Evolutionary conservation across 306 rosid genomes (phyloP).

Genomic region (Clitoria ternatea): DNA sequence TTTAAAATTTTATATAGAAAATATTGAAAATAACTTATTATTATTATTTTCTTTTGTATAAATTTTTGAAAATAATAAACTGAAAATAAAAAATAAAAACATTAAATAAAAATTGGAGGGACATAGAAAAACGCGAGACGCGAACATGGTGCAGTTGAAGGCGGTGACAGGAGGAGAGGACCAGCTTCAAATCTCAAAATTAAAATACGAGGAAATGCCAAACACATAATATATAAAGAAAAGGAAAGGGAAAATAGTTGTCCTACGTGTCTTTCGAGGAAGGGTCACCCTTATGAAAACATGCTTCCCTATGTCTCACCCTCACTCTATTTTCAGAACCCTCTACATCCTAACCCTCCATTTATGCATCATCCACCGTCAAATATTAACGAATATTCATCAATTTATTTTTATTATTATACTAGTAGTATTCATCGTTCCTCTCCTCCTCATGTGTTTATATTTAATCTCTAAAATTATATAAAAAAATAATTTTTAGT

Average conservation of each 20-base stretch:
- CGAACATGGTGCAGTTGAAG: background rate
- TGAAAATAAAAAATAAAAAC: too few relatives aligned
- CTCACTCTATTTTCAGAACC: background rate
- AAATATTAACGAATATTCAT: too few relatives aligned
- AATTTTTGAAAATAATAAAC: too few relatives aligned
- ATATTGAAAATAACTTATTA: too few relatives aligned
- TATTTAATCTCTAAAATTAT: too few relatives aligned
- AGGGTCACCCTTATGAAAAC: background rate
- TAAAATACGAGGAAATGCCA: slow-evolving; percentile 13
- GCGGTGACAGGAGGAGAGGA: slow-evolving; percentile 8
- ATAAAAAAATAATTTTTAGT: too few relatives aligned
- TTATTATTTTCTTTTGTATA: too few relatives aligned
- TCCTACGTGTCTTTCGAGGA: slow-evolving; percentile 26
- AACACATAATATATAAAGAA: background rate
- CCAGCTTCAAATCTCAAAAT: background rate
- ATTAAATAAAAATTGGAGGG: too few relatives aligned
- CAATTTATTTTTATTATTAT: too few relatives aligned
- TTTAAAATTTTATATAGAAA: too few relatives aligned
- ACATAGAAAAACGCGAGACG: background rate
- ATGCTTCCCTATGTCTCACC: background rate
- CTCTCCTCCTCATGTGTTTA: too few relatives aligned
- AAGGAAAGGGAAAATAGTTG: background rate
- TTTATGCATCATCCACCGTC: background rate
- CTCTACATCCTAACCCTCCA: background rate
- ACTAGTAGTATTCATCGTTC: too few relatives aligned